Base-by-base conservation (phyloP, 192 early-diverging fungal species). In the Paraglomus occultum region DNA sequence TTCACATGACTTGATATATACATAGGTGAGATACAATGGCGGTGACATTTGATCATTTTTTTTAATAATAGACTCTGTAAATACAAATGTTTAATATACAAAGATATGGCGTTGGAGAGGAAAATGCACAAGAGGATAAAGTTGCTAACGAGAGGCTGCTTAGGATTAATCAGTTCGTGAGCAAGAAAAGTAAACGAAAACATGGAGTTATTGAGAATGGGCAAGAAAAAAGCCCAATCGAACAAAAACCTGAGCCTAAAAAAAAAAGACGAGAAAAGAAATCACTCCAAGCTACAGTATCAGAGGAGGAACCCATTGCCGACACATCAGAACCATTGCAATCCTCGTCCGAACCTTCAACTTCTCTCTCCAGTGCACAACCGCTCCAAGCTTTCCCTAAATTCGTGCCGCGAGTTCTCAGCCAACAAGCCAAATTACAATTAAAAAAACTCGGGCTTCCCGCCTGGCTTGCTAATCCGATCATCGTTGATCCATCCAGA, bases 401-500 rank as follows among this genome's bases (percentile, higher is more conserved):
- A 63, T 77, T 82, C 74, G 73, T 73, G 65, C 54, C 51, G 47
- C 67, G 75, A 65, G 64, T 73, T 18, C 71, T 76, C 23, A 74
- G 77, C 9, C 73, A 72, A 11, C 51, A 73, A 57, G 82, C 82
- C 55, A 59, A 69, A n/a, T 76, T 77, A 20, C 71, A 76, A 12
- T 55, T 78, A 8, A 82, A 85, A 51, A 75, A 74, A 39, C 85
- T 89, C 82, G 95, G 94, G 70, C 86, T 98, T 45, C 95, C 96
- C 1, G 75, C 83, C 47, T 98, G 96, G 96, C 78, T 98, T 18
- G 84, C 87, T 0, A 83, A 94, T 45, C 96, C 96, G 6, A 88
- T 83, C 1, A 77, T 82, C 15, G 80, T 97, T 15, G 82, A 89
- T 17, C 85, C 89, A 15, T 74, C 87, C 8, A 72, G 68, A 20